Evolutionary conservation across 768 basidiomycete species (phyloP).

Genomic region (Xerocomus spinulosus): DNA sequence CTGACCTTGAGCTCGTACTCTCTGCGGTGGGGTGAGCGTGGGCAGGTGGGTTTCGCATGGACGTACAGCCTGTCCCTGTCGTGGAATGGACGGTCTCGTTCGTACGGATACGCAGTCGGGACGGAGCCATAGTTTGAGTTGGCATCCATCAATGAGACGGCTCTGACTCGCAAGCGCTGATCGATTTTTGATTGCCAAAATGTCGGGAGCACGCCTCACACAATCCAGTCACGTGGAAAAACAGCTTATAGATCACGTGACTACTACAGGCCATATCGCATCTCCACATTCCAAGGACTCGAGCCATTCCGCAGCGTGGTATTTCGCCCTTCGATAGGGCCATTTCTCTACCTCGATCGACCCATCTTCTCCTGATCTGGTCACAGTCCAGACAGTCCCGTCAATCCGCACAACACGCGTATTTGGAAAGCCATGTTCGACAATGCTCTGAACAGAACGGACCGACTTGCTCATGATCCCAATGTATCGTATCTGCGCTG

Average conservation of each 20-base stretch:
- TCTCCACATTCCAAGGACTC: slow-evolving; percentile 63
- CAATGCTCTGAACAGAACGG: slow-evolving; percentile 36
- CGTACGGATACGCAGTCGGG: slow-evolving; percentile 26
- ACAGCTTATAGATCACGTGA: slow-evolving; percentile 10
- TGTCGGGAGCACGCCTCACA: background rate
- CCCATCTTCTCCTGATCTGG: slow-evolving; percentile 25
- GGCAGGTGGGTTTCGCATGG: slow-evolving; percentile 3
- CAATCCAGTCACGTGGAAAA: background rate
- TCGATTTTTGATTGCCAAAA: slow-evolving; percentile 9
- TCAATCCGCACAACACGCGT: slow-evolving; percentile 54
- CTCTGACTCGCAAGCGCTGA: slow-evolving; percentile 5
- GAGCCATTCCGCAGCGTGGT: slow-evolving; percentile 58
- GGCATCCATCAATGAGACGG: slow-evolving; percentile 20
- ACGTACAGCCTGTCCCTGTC: slow-evolving; percentile 38
- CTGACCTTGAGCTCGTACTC: slow-evolving; percentile 82
- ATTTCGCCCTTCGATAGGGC: slow-evolving; percentile 48
- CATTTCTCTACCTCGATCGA: slow-evolving; percentile 48
- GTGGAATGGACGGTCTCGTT: slow-evolving; percentile 24
- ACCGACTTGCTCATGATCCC: slow-evolving; percentile 49
- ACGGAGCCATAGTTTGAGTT: slow-evolving; percentile 23
- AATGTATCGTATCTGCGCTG: slow-evolving; percentile 49
- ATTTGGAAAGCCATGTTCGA: slow-evolving; percentile 60
- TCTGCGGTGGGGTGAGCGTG: slow-evolving; percentile 36
- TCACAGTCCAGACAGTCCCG: slow-evolving; percentile 51
- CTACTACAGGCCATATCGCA: slow-evolving; percentile 33